phyloP scores from a whole-genome alignment of 2,329 filamentous ascomycete genomes.

The Colletotrichum sp. region DNA sequence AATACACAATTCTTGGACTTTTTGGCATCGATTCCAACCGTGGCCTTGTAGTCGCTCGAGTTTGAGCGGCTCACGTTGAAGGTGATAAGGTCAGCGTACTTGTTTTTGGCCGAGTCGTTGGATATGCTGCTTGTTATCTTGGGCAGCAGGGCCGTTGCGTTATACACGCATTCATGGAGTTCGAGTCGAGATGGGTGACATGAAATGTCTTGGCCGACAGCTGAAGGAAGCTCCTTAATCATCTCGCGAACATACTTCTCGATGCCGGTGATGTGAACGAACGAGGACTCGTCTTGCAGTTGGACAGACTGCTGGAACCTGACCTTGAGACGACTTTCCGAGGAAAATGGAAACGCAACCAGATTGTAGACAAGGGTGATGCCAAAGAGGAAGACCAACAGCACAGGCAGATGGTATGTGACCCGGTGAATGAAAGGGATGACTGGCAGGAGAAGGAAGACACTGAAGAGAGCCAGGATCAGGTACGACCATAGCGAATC shows the following conservation, averaged over 20 bases:
- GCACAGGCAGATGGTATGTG: constrained; percentile 79
- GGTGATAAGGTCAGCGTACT: constrained; percentile 65
- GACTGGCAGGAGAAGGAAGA: constrained; percentile 76
- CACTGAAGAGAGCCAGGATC: constrained; percentile 68
- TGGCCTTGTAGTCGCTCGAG: constrained; percentile 53
- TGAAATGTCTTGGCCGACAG: constrained; percentile 62
- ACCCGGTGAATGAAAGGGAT: constrained; percentile 88
- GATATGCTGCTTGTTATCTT: constrained; percentile 30
- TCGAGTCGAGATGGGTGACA: not conserved
- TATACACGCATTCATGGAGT: too few relatives aligned
- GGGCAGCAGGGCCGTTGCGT: constrained; percentile 45
- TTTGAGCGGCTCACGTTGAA: constrained; percentile 59
- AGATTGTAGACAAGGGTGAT: constrained; percentile 83
- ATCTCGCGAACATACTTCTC: constrained; percentile 71
- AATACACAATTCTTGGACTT: constrained; percentile 84
- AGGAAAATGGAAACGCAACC: constrained; percentile 85
- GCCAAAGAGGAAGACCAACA: constrained; percentile 73
- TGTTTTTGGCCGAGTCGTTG: constrained; percentile 45
- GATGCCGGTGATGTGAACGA: constrained; percentile 72
- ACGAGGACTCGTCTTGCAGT: constrained; percentile 68
- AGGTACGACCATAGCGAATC: constrained; percentile 75
- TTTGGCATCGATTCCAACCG: constrained; percentile 69
- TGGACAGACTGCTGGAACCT: constrained; percentile 86
- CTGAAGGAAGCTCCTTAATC: constrained; percentile 73
- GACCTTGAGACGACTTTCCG: constrained; percentile 79